phyloP scores from a whole-genome alignment of 148 eudicot genomes.

The Limonium bicolor region DNA sequence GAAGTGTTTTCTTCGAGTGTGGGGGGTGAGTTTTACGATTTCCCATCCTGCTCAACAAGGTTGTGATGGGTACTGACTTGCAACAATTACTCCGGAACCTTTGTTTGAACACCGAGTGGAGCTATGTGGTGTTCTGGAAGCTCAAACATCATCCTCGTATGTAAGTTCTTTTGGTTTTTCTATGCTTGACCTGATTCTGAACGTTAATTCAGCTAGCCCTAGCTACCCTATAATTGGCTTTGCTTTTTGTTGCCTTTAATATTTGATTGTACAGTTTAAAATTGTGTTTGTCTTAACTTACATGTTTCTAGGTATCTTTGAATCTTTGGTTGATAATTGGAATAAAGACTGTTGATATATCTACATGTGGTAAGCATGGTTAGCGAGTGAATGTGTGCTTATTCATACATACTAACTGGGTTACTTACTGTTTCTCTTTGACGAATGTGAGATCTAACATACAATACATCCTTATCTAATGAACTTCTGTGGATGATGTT shows the following conservation, averaged over 20 bases:
- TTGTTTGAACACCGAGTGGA: slow-evolving; percentile 57
- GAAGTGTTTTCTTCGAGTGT: slow-evolving; percentile 9
- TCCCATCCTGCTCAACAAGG: slow-evolving; percentile 18
- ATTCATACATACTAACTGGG: background rate
- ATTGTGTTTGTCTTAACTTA: too few species aligned
- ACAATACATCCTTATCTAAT: background rate
- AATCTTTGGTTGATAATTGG: too few species aligned
- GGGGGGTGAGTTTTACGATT: slow-evolving; percentile 13
- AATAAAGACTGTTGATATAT: too few species aligned
- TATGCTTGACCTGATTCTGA: too few species aligned
- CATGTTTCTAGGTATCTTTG: too few species aligned
- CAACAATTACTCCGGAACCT: slow-evolving; percentile 55
- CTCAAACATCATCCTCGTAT: slow-evolving; percentile 54
- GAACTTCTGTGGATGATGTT: slow-evolving; percentile 2
- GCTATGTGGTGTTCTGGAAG: slow-evolving; percentile 79
- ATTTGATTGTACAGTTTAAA: too few species aligned
- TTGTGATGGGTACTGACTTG: slow-evolving; percentile 51
- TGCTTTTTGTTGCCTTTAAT: slow-evolving; percentile 2
- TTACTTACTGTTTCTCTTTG: background rate
- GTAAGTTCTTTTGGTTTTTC: too few species aligned
- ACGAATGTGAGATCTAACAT: background rate
- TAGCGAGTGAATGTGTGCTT: too few species aligned
- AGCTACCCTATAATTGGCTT: too few species aligned
- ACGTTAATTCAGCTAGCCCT: too few species aligned
- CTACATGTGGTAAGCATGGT: too few species aligned